Conservation (phyloP, 2,329 filamentous ascomycete species). For the Rutstroemia sydowiana region DNA sequence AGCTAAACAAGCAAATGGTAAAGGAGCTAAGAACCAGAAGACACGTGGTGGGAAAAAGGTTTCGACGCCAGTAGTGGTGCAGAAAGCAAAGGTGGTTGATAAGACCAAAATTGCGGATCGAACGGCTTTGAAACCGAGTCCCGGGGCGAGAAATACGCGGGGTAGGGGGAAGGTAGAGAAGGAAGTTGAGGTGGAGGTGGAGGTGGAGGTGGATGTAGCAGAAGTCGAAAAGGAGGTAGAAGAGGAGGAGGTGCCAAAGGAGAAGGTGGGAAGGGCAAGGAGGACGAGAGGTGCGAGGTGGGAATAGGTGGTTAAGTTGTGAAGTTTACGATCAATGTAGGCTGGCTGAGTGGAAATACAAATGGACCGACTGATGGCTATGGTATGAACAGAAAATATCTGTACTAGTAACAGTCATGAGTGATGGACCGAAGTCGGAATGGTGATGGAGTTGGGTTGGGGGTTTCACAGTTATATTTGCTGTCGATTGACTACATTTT, state of each 20-base stretch:
- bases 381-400: too few species aligned
- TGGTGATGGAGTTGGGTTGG: too few species aligned
- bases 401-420: too few species aligned
- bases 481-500: too few species aligned
- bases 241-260: neutral
- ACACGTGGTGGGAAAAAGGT: neutral
- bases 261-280: neutral
- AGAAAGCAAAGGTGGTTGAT: slow-evolving; percentile 3
- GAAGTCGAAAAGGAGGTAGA: neutral
- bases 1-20: slow-evolving; percentile 6
- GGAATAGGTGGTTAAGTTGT: too few species aligned
- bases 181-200: neutral
- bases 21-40: too few species aligned
- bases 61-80: slow-evolving; percentile 9
- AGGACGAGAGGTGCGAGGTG: neutral
- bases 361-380: too few species aligned
- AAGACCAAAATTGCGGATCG: neutral
- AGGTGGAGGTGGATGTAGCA: neutral
- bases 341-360: too few species aligned
- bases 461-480: too few species aligned
- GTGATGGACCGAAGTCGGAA: too few species aligned
- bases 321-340: too few species aligned
- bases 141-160: slow-evolving; percentile 2
- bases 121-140: slow-evolving; percentile 1
- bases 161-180: neutral